Evolutionary conservation across 2,329 filamentous ascomycete genomes (phyloP), one percentile per base, ranked within the genome.

Genomic region (Fusarium cyanostomum): DNA sequence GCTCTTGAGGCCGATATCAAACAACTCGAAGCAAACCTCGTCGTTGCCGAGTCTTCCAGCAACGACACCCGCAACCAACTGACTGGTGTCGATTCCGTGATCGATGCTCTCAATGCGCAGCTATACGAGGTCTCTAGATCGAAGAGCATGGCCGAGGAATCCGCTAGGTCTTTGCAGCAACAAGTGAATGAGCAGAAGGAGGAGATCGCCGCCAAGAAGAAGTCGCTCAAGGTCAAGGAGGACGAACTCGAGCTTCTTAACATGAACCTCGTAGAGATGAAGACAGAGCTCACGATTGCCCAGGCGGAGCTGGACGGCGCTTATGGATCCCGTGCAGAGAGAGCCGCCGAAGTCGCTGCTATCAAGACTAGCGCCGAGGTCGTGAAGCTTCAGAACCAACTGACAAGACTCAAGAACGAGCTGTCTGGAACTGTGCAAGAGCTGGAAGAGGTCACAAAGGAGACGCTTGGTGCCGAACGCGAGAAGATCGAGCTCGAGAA

Each of bases 251-350:
- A 85, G 46, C 74, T 76, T 52, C 76, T 84, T 50, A 84, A 83
- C 72, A 76, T 80, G 69, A 80, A 81, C 69, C 72, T 86, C 52
- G 81, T 84, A 30, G 84, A 87, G 74, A 79, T 85, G 71, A 87
- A 87, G 79, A 87, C 84, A 50, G 85, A 88, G 68, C 78, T 86
- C 57, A 86, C 85, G 41, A 82, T 87, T 67, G 83, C 84, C 46
- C 83, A 84, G 69, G 86, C 86, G 15, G 86, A 88, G 73, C 80
- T 88, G 27, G 86, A 88, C 62, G 84, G 84, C 54, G 85, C 85
- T 24, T 87, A 87, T 71, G 85, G 85, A 55, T 82, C 82, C 55
- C 82, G 85, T 57, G 81, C 83, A 56, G 81, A 88, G 74, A 83
- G 86, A 18, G 85, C 85, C 16, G 82, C 83, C 11, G 84, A 87